Base-by-base conservation (phyloP, 441 rosid species). In the Adansonia rubrostipa region DNA sequence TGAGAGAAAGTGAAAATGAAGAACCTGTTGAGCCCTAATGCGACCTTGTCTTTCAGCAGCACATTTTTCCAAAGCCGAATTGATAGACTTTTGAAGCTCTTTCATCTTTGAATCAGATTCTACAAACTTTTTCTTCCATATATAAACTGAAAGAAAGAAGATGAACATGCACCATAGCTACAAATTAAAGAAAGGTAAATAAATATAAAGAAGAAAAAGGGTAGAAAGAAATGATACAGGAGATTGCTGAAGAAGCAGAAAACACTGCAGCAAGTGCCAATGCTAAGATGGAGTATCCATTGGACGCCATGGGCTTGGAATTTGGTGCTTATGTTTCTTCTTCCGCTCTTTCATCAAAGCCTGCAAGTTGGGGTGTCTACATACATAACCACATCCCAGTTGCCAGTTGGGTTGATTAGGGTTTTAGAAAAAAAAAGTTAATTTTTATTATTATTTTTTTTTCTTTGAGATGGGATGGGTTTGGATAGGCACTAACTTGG, bases 31-130 rank as follows among this genome's bases (percentile, higher is more conserved):
- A 81, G 96, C 90, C 79, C 93, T 85, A 73, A 91, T 88, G 70
- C 97, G 94, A 73, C 96, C 97, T 87, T 91, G 93, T 77, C 97
- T 85, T 86, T 95, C 96, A n/a, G 97, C 88, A 71, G 91, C 86
- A 85, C 90, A 83, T 81, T 90, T 93, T 28, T 87, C 86, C 63
- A 69, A 19, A 9, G 92, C 80, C 13, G 92, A 88, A 74, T 86
- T 83, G 78, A 93, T 86, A 81, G 94, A 87, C 61, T 79, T 86
- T 78, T 89, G 84, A 68, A 95, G 93, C 82, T 88, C 86, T 40
- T 80, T 67, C 62, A 88, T 42, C 82, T 79, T 87, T 44, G 50
- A 68, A 19, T 78, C 78, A 75, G 81, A 64, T 47, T 82, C 81
- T 81, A 77, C 78, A 62, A 74, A 72, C 70, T 79, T 85, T 76